Conservation (phyloP, 495 filamentous ascomycete species). For the Penicillium paradoxum region DNA sequence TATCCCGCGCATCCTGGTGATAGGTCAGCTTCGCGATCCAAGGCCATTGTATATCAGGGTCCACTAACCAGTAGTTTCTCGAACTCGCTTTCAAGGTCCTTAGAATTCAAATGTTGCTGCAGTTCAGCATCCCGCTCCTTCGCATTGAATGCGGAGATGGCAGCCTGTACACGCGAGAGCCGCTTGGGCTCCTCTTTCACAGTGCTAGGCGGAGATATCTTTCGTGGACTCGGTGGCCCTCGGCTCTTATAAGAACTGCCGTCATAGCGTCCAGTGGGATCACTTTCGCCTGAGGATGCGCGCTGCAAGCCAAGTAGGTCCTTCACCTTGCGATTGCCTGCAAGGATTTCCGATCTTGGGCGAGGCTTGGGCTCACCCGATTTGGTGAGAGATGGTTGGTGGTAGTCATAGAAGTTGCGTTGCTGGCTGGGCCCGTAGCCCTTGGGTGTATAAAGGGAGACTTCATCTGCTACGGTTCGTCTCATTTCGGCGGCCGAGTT, state of each 20-base stretch:
- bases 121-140: conserved; percentile 43
- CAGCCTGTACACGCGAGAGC: conserved; percentile 58
- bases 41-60: background rate
- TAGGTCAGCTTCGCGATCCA: conserved; percentile 32
- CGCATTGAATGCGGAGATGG: conserved; percentile 57
- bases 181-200: conserved; percentile 30
- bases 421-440: conserved; percentile 61
- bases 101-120: conserved; percentile 38
- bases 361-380: conserved; percentile 35
- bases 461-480: conserved; percentile 50
- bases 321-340: conserved; percentile 34
- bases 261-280: conserved; percentile 5
- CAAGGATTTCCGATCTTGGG: conserved; percentile 51
- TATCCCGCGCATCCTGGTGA: conserved; percentile 74
- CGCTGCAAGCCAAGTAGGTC: conserved; percentile 29
- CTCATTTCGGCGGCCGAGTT: conserved; percentile 34
- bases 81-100: conserved; percentile 47
- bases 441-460: conserved; percentile 56
- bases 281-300: conserved; percentile 22
- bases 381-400: conserved; percentile 50
- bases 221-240: conserved; percentile 16
- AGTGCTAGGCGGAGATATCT: conserved; percentile 15
- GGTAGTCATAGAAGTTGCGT: conserved; percentile 56
- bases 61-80: conserved; percentile 44
- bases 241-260: conserved; percentile 18